Conservation (phyloP, 1,284 basidiomycete genomes). For the Lentinula novae-zelandiae region DNA sequence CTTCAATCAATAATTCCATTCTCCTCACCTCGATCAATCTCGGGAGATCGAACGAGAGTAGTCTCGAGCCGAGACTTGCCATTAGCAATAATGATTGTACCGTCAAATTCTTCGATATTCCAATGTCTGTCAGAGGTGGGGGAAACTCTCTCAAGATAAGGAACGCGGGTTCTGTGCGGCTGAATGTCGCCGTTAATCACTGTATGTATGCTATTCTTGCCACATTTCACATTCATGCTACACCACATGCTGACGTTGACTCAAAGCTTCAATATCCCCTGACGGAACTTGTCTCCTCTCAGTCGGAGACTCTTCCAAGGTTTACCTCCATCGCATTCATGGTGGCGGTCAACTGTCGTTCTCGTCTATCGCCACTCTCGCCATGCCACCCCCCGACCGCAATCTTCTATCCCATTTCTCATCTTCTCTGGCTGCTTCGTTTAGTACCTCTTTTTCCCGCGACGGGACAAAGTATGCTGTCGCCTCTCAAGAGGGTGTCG, state of each 20-base stretch:
- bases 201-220: conserved; percentile 24
- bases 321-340: conserved; percentile 70
- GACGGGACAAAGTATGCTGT: conserved; percentile 84
- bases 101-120: conserved; percentile 74
- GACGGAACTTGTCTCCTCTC: conserved; percentile 81
- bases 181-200: conserved; percentile 62
- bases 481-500: conserved; percentile 80
- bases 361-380: conserved; percentile 50
- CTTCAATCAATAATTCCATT: conserved; percentile 84
- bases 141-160: conserved; percentile 38
- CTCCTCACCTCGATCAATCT: conserved; percentile 62
- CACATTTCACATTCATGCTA: conserved; percentile 9
- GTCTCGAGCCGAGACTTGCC: conserved; percentile 66
- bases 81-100: conserved; percentile 83
- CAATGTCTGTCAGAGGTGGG: conserved; percentile 46
- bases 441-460: conserved; percentile 78
- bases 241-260: conserved; percentile 12
- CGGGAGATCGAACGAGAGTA: conserved; percentile 51
- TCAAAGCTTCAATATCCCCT: conserved; percentile 77
- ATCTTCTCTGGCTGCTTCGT: conserved; percentile 63
- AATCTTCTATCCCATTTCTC: conserved; percentile 31
- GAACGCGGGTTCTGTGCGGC: conserved; percentile 49
- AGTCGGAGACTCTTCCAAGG: conserved; percentile 82
- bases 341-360: conserved; percentile 57
- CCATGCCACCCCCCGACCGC: conserved; percentile 50